Evolutionary conservation across 768 basidiomycete genomes (phyloP).

Genomic region (Crassisporium funariophilum): DNA sequence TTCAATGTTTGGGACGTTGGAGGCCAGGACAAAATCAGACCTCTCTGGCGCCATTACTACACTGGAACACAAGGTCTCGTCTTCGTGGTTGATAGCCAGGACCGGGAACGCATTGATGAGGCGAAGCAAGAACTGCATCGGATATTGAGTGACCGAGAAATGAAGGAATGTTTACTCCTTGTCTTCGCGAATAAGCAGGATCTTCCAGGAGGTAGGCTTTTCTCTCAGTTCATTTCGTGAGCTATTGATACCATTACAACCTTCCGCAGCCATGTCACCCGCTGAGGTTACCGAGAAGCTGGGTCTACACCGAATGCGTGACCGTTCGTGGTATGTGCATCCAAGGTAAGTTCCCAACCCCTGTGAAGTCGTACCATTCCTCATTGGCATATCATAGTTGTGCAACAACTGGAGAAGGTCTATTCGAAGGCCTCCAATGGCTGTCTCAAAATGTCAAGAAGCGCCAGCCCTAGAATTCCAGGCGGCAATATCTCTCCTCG

Average conservation of each 20-base stretch:
- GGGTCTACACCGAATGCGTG: conserved; percentile 93
- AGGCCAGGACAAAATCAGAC: conserved; percentile 99
- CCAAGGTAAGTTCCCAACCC: conserved; percentile 68
- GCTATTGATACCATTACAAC: conserved; percentile 1
- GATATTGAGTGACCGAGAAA: conserved; percentile 95
- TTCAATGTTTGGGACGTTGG: conserved; percentile 98
- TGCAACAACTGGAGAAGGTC: conserved; percentile 93
- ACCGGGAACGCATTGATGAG: conserved; percentile 94
- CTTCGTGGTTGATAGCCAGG: conserved; percentile 97
- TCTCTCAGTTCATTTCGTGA: neutral
- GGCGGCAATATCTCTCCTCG: neutral
- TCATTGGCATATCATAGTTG: conserved; percentile 55
- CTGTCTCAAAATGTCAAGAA: conserved; percentile 97
- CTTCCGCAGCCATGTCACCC: conserved; percentile 88
- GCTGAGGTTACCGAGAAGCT: conserved; percentile 98
- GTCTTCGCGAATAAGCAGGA: conserved; percentile 99
- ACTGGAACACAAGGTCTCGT: conserved; percentile 98
- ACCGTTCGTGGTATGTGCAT: conserved; percentile 98
- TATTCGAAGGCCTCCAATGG: conserved; percentile 98
- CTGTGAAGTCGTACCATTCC: neutral
- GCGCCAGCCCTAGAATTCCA: conserved; percentile 67
- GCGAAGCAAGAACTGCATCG: conserved; percentile 94
- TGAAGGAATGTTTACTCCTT: conserved; percentile 95
- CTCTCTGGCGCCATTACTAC: conserved; percentile 98
- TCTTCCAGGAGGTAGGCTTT: conserved; percentile 83